These are phyloP conservation scores for Xylaria sp. DNA, from an alignment of 2,329 filamentous ascomycete genomes.

Conservation along the genomic window DNA sequence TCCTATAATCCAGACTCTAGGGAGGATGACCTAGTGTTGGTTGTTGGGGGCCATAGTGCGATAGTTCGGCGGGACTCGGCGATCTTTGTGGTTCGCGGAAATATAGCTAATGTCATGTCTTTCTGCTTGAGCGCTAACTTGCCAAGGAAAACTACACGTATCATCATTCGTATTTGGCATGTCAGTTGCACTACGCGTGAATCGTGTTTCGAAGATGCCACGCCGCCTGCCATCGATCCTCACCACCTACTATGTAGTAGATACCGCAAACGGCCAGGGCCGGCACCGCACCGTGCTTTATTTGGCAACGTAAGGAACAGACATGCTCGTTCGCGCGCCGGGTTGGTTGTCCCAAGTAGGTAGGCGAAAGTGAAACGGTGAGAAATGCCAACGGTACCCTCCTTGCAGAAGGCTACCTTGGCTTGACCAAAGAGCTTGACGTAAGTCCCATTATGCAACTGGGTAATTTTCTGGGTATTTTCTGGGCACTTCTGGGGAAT, in stretches of 20 bases:
- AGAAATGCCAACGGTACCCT: constrained; percentile 1
- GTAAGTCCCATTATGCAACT: constrained; percentile 18
- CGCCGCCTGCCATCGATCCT: constrained; percentile 5
- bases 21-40: constrained; percentile 5
- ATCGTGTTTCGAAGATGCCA: constrained; percentile 29
- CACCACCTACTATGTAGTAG: background rate
- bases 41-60: background rate
- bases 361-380: constrained; percentile 25
- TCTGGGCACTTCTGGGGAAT: background rate
- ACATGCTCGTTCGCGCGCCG: constrained; percentile 1
- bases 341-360: constrained; percentile 9
- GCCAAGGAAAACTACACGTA: background rate
- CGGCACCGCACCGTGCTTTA: constrained; percentile 5
- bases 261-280: constrained; percentile 10
- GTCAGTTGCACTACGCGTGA: constrained; percentile 13
- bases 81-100: constrained; percentile 15
- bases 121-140: background rate
- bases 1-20: constrained; percentile 2
- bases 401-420: constrained; percentile 4
- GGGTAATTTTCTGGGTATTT: constrained; percentile 2
- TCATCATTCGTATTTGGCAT: constrained; percentile 11
- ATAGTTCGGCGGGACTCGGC: background rate
- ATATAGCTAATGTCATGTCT: background rate
- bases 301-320: constrained; percentile 2
- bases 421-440: constrained; percentile 21